Evolutionary conservation across 164 flowering plant species (phyloP), one percentile per base, ranked within the genome.

Genomic region (Umbilicus rupestris): DNA sequence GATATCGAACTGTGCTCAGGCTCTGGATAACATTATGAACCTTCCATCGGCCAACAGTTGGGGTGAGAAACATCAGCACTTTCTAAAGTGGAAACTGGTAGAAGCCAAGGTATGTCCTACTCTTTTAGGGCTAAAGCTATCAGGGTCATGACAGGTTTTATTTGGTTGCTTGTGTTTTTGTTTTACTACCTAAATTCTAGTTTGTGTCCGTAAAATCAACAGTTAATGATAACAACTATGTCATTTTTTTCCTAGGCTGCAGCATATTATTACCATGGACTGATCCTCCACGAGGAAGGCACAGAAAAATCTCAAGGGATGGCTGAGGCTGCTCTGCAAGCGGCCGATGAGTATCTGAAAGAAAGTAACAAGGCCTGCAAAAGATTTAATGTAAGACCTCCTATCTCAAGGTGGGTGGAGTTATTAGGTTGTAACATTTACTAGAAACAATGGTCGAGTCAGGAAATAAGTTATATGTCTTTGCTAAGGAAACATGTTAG

Each of bases 221-320:
- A n/a, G n/a, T n/a, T n/a, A n/a, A n/a, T 10, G 11, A 24, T 52
- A 26, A 52, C 29, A 22, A 22, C 4, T 52, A n/a, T 49, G 3
- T 49, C n/a, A 9, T 52, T 26, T 49, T 50, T 26, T 70, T 72
- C 47, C 16, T 78, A 94, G 99, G 96, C 97, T 64, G 95, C 95
- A 68, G 99, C 99, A 64, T 94, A 94, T 71, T 94, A 94, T 79
- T 94, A 86, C 75, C 99, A 94, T 75, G 99, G 99, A 45, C 69
- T 91, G 73, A 94, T 94, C 66, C 91, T 94, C 50, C 97, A 91
- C 55, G 99, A 94, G 71, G 96, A 89, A 24, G 89, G 91, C 71
- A 89, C 98, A 15, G 99, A 91, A 77, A 89, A 87, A 74, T 87
- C 85, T 62, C 96, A 94, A 74, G 86, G 87, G 42, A 90, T 94